These are phyloP conservation scores for Claviceps paspali DNA, from an alignment of 2,329 filamentous ascomycete species.

Conservation along the genomic window DNA sequence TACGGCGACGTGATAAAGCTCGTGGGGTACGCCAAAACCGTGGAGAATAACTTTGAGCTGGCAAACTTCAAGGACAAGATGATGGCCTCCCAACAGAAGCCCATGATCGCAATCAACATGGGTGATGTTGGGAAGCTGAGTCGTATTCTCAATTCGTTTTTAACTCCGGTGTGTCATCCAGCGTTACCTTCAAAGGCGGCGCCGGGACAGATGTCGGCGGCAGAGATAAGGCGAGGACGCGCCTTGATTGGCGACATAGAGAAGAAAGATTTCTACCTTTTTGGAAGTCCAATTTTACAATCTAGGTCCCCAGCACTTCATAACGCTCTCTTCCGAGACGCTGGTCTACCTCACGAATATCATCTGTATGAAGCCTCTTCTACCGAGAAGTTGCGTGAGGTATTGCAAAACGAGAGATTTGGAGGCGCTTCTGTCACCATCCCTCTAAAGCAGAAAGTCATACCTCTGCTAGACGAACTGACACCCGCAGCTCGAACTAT, in stretches of 20 bases:
- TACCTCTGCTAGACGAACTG: conserved; percentile 64
- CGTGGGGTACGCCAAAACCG: conserved; percentile 59
- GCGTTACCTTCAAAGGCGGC: conserved; percentile 84
- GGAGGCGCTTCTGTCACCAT: conserved; percentile 94
- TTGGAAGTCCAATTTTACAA: conserved; percentile 69
- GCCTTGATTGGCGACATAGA: conserved; percentile 66
- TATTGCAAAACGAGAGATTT: conserved; percentile 60
- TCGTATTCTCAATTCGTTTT: conserved; percentile 77
- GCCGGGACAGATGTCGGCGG: conserved; percentile 80
- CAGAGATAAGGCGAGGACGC: conserved; percentile 69
- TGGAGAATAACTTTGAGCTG: conserved; percentile 79
- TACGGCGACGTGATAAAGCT: conserved; percentile 92
- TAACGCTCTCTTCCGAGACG: conserved; percentile 63
- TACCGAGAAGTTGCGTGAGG: conserved; percentile 40
- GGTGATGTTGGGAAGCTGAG: conserved; percentile 74
- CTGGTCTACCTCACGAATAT: conserved; percentile 78
- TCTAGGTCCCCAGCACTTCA: conserved; percentile 82
- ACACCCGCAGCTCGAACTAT: conserved; percentile 67
- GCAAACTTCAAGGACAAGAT: conserved; percentile 69
- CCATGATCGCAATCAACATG: conserved; percentile 94
- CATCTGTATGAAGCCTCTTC: conserved; percentile 56
- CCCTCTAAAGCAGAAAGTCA: conserved; percentile 80
- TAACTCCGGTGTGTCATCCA: conserved; percentile 89
- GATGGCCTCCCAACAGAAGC: conserved; percentile 56
- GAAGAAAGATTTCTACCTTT: conserved; percentile 66